Base-by-base conservation (phyloP, 2,329 filamentous ascomycete species). In the Curvularia hawaiiensis region DNA sequence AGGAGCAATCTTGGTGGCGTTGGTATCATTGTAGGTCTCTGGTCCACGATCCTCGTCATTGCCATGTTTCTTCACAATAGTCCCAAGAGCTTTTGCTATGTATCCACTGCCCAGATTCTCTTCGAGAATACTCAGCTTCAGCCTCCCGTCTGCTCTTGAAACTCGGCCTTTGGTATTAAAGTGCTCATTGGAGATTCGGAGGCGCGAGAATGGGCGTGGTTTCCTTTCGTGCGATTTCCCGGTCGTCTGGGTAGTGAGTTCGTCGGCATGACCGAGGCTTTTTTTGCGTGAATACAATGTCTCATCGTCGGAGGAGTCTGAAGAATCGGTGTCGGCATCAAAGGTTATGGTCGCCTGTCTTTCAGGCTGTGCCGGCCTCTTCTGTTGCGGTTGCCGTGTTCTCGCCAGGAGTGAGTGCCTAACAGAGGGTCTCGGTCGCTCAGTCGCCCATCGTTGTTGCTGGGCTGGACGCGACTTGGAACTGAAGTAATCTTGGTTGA, bases 31-130 rank as follows among this genome's bases (percentile, higher is more conserved):
- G 14, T 64, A 63, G n/a, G 49, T 62, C 9, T 61, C 54, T 20
- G 73, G 67, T 1, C 73, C 70, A 8, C 65, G 69, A n/a, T 75
- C 70, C 24, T 74, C 73, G 11, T 73, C 71, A 1, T 75, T 76
- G 0, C 86, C 74, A 39, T 88, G 82, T 63, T 85, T 85, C 53
- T 83, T 80, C 44, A 90, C 80, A 3, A 85, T 85, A 2, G 84
- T 82, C 3, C 89, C 89, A 0, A 93, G 78, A 3, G 89, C 88
- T 69, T 92, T 91, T 43, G 88, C 88, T 26, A 92, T 79, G 64
- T 91, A 91, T 11, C 90, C 90, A 1, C 80, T 87, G 62, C 88
- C 86, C 54, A 83, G 83, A 1, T 85, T 88, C 69, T 92, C 89
- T 52, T 88, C 88, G 8, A 68, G 43, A 67, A 92, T 82, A 4